A percentile compares a stretch with the other conserved stretches of the same genome.
phyloP scores from a whole-genome alignment of 2,329 filamentous ascomycete species.

The Bertia moriformis region DNA sequence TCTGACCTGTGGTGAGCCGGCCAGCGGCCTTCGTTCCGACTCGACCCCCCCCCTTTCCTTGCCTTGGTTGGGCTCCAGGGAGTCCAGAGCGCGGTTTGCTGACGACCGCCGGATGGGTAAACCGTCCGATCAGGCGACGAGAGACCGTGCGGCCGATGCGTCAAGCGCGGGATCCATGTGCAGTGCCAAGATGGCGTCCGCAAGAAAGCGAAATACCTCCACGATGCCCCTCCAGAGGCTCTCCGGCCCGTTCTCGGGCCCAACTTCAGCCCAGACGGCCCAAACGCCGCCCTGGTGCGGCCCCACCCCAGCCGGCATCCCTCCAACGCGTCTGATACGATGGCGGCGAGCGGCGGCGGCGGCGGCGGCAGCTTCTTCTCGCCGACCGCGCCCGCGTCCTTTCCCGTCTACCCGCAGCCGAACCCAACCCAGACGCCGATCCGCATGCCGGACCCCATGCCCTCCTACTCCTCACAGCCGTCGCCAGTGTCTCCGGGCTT shows the following conservation, averaged over 20 bases:
- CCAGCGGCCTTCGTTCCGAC: too few relatives aligned
- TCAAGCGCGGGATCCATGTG: constrained; percentile 83
- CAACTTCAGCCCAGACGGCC: constrained; percentile 46
- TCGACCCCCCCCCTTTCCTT: constrained; percentile 5
- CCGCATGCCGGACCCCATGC: constrained; percentile 28
- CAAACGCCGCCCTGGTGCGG: constrained; percentile 27
- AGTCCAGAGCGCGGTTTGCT: not conserved
- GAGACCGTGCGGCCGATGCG: constrained; percentile 80
- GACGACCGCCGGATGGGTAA: too few relatives aligned
- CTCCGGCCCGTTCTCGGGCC: constrained; percentile 69
- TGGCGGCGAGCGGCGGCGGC: not conserved
- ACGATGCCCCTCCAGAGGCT: constrained; percentile 83
- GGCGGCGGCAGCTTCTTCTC: constrained; percentile 28
- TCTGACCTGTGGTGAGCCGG: constrained; percentile 95
- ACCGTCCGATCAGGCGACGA: constrained; percentile 97
- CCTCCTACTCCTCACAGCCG: constrained; percentile 51
- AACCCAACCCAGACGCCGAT: constrained; percentile 32
- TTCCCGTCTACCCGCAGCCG: constrained; percentile 29
- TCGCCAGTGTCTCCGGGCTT: constrained; percentile 66
- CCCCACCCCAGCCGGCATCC: constrained; percentile 10
- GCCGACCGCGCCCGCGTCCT: constrained; percentile 26
- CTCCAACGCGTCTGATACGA: constrained; percentile 17
- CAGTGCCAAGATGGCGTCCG: constrained; percentile 89
- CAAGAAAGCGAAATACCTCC: constrained; percentile 97
- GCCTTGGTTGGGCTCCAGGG: constrained; percentile 4